Percentiles rank a stretch among this genome's conserved stretches.
These are phyloP conservation scores for Pleurotus djamor DNA, from an alignment of 768 basidiomycete species.

Conservation along the genomic window DNA sequence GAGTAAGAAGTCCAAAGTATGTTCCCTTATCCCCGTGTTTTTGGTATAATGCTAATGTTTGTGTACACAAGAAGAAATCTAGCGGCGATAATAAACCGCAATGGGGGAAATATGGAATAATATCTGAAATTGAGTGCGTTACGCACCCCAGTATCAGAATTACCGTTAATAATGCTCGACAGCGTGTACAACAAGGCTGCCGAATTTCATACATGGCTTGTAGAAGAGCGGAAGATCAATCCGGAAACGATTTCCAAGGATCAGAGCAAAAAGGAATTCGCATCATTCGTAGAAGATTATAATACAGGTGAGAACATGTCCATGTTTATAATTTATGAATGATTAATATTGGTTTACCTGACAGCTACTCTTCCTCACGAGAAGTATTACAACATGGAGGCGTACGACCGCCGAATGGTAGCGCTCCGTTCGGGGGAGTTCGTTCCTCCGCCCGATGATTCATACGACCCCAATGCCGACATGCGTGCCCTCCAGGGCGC, in stretches of 20 bases:
- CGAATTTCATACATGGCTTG: constrained; percentile 91
- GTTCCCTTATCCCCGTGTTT: background rate
- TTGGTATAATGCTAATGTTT: background rate
- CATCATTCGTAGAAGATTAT: constrained; percentile 78
- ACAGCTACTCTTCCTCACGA: constrained; percentile 90
- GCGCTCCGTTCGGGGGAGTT: constrained; percentile 83
- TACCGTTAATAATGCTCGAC: constrained; percentile 2
- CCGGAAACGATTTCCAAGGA: constrained; percentile 88
- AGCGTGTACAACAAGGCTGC: constrained; percentile 82
- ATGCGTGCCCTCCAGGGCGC: constrained; percentile 70
- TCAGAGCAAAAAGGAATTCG: constrained; percentile 82
- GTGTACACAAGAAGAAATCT: constrained; percentile 47
- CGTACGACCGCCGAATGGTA: constrained; percentile 82
- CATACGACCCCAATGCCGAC: constrained; percentile 84
- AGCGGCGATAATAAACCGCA: constrained; percentile 54
- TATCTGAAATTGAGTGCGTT: constrained; percentile 81
- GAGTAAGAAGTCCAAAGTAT: constrained; percentile 63
- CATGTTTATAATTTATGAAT: background rate
- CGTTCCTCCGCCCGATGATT: constrained; percentile 65
- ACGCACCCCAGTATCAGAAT: background rate
- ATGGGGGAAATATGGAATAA: constrained; percentile 92
- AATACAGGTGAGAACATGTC: constrained; percentile 58
- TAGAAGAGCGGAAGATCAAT: constrained; percentile 90
- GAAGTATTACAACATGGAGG: constrained; percentile 91
- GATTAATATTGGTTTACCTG: background rate